Base-by-base conservation (phyloP, 495 filamentous ascomycete genomes). In the Hyaloscypha bicolor region DNA sequence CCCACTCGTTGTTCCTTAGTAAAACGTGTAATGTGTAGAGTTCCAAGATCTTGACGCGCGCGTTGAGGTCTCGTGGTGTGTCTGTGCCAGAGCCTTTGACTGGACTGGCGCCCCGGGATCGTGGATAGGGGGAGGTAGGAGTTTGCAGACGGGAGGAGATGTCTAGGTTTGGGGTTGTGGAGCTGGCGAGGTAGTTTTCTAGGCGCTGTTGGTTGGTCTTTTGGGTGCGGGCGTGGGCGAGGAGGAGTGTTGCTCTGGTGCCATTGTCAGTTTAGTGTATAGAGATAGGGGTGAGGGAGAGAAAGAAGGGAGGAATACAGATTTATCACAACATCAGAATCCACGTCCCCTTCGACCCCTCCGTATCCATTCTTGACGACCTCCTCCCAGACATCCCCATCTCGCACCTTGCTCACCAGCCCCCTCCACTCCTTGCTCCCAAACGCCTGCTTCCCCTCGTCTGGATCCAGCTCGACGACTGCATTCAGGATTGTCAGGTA, bases 21-120 rank as follows among this genome's bases (percentile, higher is more conserved):
- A 99, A 87, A 22, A 98, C 92, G 77, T 98, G 95, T 6, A 99
- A 83, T 5, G 91, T 93, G 71, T 96, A 99, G 1, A 99, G 82
- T 78, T 99, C 96, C 51, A 97, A 88, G 57, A 99, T 90, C 78
- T 94, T 92, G 58, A 96, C 86, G 32, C 93, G 83, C 42, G 90
- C 84, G 62, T 85, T 85, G 21, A 93, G 81, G 73, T 93, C 92
- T 62, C 90, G 88, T 0, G 93, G 92, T 0, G 91, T 94, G 69
- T 90, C 86, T 31, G 92, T 88, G 65, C 90, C 90, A 6, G 45
- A 83, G 19, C 70, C 70, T 53, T 80, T 79, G 59, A 69, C 76
- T 12, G 70, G 78, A 57, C 74, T 85, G 25, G 71, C 74, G 66
- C 73, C 66, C 35, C 35, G 42, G 16, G 42, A 48, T 19, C 42